phyloP scores from a whole-genome alignment of 441 rosid species.

The Gossypium schwendimanii region DNA sequence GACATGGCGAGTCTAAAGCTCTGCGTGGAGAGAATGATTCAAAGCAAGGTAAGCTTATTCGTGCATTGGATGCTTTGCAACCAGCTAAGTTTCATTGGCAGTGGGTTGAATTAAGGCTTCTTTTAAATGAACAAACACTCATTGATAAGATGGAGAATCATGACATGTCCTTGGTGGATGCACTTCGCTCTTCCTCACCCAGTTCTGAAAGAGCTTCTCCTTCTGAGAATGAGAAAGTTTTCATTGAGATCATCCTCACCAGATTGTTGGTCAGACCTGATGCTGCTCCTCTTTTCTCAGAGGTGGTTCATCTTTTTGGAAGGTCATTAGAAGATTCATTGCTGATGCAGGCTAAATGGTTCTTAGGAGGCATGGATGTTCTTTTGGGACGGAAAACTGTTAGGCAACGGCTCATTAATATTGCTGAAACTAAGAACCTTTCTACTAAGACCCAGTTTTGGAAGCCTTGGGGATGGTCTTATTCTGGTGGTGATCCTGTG shows the following conservation, averaged over 20 bases:
- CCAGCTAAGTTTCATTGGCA: constrained; percentile 99
- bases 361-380: constrained; percentile 81
- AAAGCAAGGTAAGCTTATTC: constrained; percentile 81
- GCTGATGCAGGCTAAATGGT: constrained; percentile 91
- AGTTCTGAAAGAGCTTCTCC: constrained; percentile 62
- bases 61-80: constrained; percentile 72
- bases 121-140: constrained; percentile 90
- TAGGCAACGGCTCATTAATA: constrained; percentile 70
- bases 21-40: constrained; percentile 49
- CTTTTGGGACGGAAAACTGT: constrained; percentile 87
- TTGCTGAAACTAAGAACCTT: constrained; percentile 72
- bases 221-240: constrained; percentile 87
- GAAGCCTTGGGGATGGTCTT: constrained; percentile 99
- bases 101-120: constrained; percentile 98
- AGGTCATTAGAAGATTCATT: constrained; percentile 86
- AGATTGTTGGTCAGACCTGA: constrained; percentile 98
- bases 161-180: constrained; percentile 66
- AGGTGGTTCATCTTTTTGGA: constrained; percentile 92
- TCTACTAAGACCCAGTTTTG: constrained; percentile 75
- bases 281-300: constrained; percentile 92
- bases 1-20: constrained; percentile 42
- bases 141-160: constrained; percentile 74
- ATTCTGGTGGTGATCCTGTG: constrained; percentile 30
- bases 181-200: constrained; percentile 67
- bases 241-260: constrained; percentile 80